Evolutionary conservation across 116 monocot species (phyloP).

Genomic region (Phalaenopsis hybrid): DNA sequence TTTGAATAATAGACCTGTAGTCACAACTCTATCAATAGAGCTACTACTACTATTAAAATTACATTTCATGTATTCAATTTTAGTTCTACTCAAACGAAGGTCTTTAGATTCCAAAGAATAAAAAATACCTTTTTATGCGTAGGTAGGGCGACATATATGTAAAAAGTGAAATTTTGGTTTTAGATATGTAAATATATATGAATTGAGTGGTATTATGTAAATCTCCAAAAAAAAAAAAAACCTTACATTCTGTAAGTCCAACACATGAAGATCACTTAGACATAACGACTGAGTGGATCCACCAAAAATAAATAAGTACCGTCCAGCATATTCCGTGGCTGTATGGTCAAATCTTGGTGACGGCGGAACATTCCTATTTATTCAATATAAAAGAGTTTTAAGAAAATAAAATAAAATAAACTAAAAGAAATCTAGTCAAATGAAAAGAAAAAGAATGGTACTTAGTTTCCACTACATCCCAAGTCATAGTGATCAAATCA

Average conservation of each 20-base stretch:
- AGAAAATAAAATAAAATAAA: constrained; percentile 8
- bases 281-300: constrained; percentile 78
- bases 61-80: too few relatives aligned
- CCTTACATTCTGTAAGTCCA: constrained; percentile 78
- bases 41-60: too few relatives aligned
- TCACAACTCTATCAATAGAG: too few relatives aligned
- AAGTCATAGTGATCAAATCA: constrained; percentile 72
- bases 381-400: constrained; percentile 5
- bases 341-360: constrained; percentile 78
- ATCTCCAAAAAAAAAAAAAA: too few relatives aligned
- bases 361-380: constrained; percentile 41
- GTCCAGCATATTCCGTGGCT: constrained; percentile 56
- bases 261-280: constrained; percentile 78
- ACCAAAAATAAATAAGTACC: constrained; percentile 83
- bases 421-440: background rate
- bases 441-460: constrained; percentile 19
- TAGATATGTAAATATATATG: too few relatives aligned
- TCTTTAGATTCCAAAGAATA: too few relatives aligned
- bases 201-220: too few relatives aligned
- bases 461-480: constrained; percentile 57
- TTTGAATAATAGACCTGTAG: too few relatives aligned
- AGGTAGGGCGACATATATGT: too few relatives aligned
- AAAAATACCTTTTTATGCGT: too few relatives aligned
- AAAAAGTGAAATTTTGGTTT: too few relatives aligned
- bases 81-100: too few relatives aligned